phyloP scores from a whole-genome alignment of 169 alveolate genomes.

The Babesia bovis region DNA sequence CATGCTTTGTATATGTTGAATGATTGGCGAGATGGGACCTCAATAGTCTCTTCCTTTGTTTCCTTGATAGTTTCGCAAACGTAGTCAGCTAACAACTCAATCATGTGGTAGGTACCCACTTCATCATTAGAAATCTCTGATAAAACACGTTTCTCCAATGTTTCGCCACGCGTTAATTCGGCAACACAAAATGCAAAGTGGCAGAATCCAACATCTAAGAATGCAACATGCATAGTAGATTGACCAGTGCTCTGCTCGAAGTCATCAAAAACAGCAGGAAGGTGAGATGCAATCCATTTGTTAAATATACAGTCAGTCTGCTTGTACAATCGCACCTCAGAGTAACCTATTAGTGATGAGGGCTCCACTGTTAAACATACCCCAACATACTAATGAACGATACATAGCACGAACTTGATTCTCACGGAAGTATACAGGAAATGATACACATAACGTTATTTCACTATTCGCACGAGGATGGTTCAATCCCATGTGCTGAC shows the following conservation, averaged over 20 bases:
- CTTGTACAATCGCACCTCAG: conserved; percentile 21
- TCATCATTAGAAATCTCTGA: conserved; percentile 44
- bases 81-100: conserved; percentile 34
- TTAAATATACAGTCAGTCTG: conserved; percentile 48
- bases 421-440: conserved; percentile 49
- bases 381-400: conserved; percentile 16
- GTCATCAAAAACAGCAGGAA: conserved; percentile 44
- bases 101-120: conserved; percentile 57
- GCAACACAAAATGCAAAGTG: conserved; percentile 60
- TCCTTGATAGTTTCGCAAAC: conserved; percentile 8
- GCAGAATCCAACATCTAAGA: conserved; percentile 64
- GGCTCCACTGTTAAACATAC: neutral
- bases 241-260: neutral
- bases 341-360: conserved; percentile 4
- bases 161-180: conserved; percentile 25
- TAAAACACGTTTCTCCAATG: conserved; percentile 13
- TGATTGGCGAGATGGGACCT: conserved; percentile 50
- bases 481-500: conserved; percentile 7
- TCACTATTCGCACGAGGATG: conserved; percentile 9
- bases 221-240: conserved; percentile 41
- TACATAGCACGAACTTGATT: neutral
- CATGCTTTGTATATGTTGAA: conserved; percentile 47
- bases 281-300: conserved; percentile 63
- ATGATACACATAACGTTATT: conserved; percentile 13
- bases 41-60: neutral